Conservation (phyloP, 1,284 basidiomycete species). For the Irpex rosettiformis region DNA sequence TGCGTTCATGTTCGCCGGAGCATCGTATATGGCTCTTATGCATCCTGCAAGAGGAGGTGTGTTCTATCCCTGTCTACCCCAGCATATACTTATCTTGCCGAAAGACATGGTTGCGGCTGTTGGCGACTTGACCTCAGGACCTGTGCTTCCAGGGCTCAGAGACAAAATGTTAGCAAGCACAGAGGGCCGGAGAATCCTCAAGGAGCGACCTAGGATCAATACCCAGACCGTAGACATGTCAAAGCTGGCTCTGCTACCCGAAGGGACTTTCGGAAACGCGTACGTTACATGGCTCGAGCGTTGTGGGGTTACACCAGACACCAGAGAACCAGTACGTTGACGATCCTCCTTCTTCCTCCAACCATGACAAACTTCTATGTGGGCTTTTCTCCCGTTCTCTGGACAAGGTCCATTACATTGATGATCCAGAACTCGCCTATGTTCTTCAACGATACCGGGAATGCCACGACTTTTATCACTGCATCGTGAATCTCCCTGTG, state of each 20-base stretch:
- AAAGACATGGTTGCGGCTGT: constrained; percentile 92
- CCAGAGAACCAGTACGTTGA: constrained; percentile 77
- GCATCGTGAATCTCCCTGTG: constrained; percentile 84
- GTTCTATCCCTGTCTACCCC: constrained; percentile 27
- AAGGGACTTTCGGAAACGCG: constrained; percentile 83
- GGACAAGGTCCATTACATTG: constrained; percentile 85
- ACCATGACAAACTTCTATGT: neutral
- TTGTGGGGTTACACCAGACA: constrained; percentile 94
- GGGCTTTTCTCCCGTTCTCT: constrained; percentile 3
- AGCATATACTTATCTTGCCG: constrained; percentile 5
- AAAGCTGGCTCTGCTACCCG: constrained; percentile 60
- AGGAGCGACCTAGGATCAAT: constrained; percentile 81
- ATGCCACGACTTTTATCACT: constrained; percentile 96
- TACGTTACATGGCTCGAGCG: constrained; percentile 91
- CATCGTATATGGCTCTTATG: constrained; percentile 79
- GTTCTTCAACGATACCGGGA: constrained; percentile 98
- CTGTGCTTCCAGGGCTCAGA: constrained; percentile 77
- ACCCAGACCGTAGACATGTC: constrained; percentile 76
- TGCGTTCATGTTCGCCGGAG: constrained; percentile 82
- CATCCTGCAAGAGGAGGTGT: constrained; percentile 85
- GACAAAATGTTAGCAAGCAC: constrained; percentile 76
- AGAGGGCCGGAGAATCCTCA: constrained; percentile 82
- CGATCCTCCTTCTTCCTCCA: neutral
- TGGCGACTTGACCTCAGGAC: constrained; percentile 86
- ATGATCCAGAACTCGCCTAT: constrained; percentile 91